A percentile compares a stretch with the other conserved stretches of the same genome.
Evolutionary conservation across 2,329 filamentous ascomycete species (phyloP).

Genomic region (Fusarium sp.): DNA sequence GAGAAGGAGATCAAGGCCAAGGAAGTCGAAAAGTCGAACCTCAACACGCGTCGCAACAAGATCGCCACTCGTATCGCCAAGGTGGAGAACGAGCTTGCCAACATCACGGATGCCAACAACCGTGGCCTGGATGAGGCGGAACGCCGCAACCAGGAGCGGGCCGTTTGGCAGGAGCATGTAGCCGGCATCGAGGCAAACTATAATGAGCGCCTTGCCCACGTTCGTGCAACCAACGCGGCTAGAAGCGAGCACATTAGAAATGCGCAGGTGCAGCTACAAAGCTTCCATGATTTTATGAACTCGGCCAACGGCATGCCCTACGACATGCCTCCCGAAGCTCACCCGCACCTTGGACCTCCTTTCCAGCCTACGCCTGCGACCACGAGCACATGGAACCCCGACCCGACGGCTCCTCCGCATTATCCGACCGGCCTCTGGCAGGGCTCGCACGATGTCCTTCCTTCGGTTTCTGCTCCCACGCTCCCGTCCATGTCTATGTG

Average conservation of each 20-base stretch:
- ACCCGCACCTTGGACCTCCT: constrained; percentile 46
- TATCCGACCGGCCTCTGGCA: constrained; percentile 57
- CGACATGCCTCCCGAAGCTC: constrained; percentile 48
- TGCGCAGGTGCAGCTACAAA: constrained; percentile 53
- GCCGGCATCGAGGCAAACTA: constrained; percentile 63
- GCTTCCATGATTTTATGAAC: constrained; percentile 53
- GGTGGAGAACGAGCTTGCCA: constrained; percentile 80
- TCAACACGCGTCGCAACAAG: constrained; percentile 80
- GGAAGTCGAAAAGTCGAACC: constrained; percentile 74
- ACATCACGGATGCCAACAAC: constrained; percentile 78
- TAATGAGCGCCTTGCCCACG: constrained; percentile 59
- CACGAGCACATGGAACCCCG: constrained; percentile 54
- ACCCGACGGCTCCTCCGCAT: constrained; percentile 54
- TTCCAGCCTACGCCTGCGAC: constrained; percentile 44
- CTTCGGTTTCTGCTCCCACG: constrained; percentile 50
- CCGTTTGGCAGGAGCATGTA: constrained; percentile 64
- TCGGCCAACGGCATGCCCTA: constrained; percentile 52
- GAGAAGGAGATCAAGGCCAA: constrained; percentile 76
- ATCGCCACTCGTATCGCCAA: constrained; percentile 80
- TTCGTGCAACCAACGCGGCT: constrained; percentile 52
- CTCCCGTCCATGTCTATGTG: constrained; percentile 54
- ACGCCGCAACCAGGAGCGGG: constrained; percentile 68
- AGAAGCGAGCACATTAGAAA: constrained; percentile 52
- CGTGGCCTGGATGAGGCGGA: constrained; percentile 77
- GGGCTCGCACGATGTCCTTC: constrained; percentile 53